A percentile compares a stretch with the other conserved stretches of the same genome.
These are phyloP conservation scores for Phyllosticta citribraziliensis DNA, from an alignment of 2,329 filamentous ascomycete genomes.

Conservation along the genomic window DNA sequence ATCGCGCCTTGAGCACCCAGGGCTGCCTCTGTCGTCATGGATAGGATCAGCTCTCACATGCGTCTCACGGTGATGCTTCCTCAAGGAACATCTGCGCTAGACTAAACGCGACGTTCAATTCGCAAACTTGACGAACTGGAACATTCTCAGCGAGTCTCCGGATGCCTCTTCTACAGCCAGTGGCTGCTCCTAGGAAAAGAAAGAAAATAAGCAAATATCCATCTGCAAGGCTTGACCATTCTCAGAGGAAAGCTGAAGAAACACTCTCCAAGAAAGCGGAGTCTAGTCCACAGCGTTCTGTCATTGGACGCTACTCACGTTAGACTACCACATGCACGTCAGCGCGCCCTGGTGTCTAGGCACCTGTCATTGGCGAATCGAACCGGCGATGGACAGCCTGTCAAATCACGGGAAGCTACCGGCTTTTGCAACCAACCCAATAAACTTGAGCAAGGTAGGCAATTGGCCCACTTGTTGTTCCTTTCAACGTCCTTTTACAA, in stretches of 20 bases:
- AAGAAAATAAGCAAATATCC: background rate
- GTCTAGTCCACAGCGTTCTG: background rate
- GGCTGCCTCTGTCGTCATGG: background rate
- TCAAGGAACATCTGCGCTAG: background rate
- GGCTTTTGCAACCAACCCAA: no score
- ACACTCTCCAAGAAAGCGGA: background rate
- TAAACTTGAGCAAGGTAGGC: no score
- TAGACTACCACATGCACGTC: background rate
- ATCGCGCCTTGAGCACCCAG: background rate
- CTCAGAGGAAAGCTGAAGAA: background rate
- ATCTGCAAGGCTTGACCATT: background rate
- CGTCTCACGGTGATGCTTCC: background rate
- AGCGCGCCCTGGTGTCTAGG: background rate
- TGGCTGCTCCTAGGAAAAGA: background rate
- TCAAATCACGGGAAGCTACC: no score
- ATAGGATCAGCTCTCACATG: background rate
- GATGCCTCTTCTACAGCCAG: background rate
- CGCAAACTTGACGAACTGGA: no score
- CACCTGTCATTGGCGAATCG: no score
- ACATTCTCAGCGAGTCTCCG: no score
- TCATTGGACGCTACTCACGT: background rate
- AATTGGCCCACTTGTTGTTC: no score
- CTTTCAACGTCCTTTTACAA: no score
- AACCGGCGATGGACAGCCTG: no score
- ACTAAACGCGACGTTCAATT: background rate